Base-by-base conservation (phyloP, 1,284 basidiomycete genomes). In the Ustilago trichophora region DNA sequence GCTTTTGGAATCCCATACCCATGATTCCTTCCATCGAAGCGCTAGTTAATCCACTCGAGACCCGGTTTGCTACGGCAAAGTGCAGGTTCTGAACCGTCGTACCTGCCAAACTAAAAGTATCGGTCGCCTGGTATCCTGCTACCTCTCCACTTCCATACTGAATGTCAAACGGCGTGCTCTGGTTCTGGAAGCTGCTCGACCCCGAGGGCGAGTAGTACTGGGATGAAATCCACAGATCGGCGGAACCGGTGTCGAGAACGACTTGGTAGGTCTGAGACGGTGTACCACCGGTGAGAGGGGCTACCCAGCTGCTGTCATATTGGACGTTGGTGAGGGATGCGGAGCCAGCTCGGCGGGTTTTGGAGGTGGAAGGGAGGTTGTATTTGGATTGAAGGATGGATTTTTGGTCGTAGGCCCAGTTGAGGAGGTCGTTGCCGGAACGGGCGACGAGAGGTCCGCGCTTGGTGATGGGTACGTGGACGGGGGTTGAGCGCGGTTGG, bases 211-310 rank as follows among this genome's bases (percentile, higher is more conserved):
- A 16, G 53, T 62, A 73, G 46, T 52, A 49, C 16, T 47, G 35
- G 5, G 31, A 25, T 10, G 37, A 36, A 43, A 68, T 53, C 68
- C 67, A 73, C 25, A 75, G 45, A 40, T 77, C 75, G 27, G 73
- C 40, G 8, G 64, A 68, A 33, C 75, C 75, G 16, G 75, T 77
- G 26, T 77, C 75, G 19, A 77, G 55, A 10, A 77, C 63, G 13
- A 77, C 55, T 16, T 57, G 33, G 50, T 64, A 67, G 12, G 32
- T 4, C 24, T 51, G 31, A 4, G 66, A 27, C 2, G 66, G 67
- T 1, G 71, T 73, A 11, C 75, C 75, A 11, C 72, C 67, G 3
- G 24, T 6, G 33, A 77, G 26, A n/a, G 58, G 16, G 16, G 75
- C 64, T 16, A 63, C 47, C 58, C 68, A 77, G 26, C 67, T 49